Evolutionary conservation across 768 basidiomycete genomes (phyloP), one percentile per base, ranked within the genome.

Genomic region (Tylopilus sp.): DNA sequence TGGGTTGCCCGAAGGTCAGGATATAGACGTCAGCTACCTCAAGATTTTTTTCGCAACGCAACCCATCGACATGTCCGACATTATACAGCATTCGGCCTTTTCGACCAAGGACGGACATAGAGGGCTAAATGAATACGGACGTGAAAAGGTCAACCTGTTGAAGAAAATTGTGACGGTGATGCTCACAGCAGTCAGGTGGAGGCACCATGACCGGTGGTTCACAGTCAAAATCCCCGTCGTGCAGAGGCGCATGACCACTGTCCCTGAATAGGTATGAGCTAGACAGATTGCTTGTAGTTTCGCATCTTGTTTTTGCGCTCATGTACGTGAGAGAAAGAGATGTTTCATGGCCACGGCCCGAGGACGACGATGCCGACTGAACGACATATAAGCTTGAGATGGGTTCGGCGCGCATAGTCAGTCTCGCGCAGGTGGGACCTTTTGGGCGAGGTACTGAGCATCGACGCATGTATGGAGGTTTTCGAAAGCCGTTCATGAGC

Each of bases 1-100:
- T 50, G 28, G 51, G 25, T 50, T 78, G 17, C 55, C 60, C 4
- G 52, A 64, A 1, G 65, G 59, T 3, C 63, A 73, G 38, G 53
- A 59, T 6, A 48, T 67, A 26, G 75, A 78, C 44, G 62, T 78
- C 3, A 73, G 75, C 7, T 74, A 71, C 48, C 67, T 79, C 44
- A 76, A 75, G 50, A 53, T 78, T 8, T 79, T 73, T 51, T 51
- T 78, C 18, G 63, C 76, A 15, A 74, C 71, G 1, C 51, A 50
- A 0, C 68, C 68, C 4, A 57, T 69, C 33, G 70, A 73, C 55
- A 61, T 77, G 47, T 57, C 62, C 4, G 62, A 60, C 44, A 63
- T 79, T 3, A 31, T 43, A 2, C 75, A 73, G 44, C 46, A 58
- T 2, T 69, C 67, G 5, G 69, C 75, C 0, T 73, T 75, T 48